A percentile compares a stretch with the other conserved stretches of the same genome.
These are phyloP conservation scores for Penicillium sp. DNA, from an alignment of 2,329 filamentous ascomycete genomes.

Conservation along the genomic window DNA sequence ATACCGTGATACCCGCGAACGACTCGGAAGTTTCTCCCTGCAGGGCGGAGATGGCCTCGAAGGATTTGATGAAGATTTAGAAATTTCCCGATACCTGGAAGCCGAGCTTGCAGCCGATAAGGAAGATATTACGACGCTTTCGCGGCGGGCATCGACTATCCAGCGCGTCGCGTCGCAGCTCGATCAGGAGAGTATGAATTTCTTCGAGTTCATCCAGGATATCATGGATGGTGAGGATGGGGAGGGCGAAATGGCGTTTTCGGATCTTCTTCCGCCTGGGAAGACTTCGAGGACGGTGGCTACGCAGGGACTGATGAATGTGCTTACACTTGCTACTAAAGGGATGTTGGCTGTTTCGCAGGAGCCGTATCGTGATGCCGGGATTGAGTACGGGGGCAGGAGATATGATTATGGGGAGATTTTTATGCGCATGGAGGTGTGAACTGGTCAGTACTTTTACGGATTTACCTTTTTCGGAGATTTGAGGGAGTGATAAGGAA, in stretches of 20 bases:
- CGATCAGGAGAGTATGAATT: constrained; percentile 62
- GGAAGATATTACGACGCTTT: constrained; percentile 40
- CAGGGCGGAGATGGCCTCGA: constrained; percentile 19
- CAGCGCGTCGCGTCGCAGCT: constrained; percentile 44
- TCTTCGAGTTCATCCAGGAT: constrained; percentile 58
- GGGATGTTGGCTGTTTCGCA: constrained; percentile 64
- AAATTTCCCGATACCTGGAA: constrained; percentile 36
- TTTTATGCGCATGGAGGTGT: constrained; percentile 20
- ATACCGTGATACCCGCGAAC: constrained; percentile 32
- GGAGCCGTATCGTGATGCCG: constrained; percentile 41
- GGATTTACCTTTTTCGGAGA: neutral
- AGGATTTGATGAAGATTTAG: constrained; percentile 19
- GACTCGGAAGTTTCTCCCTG: constrained; percentile 24
- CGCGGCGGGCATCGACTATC: constrained; percentile 3
- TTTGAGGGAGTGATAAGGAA: neutral
- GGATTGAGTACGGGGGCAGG: constrained; percentile 18
- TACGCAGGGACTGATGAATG: constrained; percentile 73
- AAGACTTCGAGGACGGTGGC: constrained; percentile 61
- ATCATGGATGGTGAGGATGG: neutral
- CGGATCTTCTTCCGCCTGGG: constrained; percentile 63
- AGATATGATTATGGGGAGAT: constrained; percentile 33
- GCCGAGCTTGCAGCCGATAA: constrained; percentile 29
- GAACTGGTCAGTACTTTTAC: neutral
- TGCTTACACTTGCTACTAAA: constrained; percentile 69
- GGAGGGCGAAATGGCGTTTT: constrained; percentile 58